Evolutionary conservation across 805 yeast species (phyloP), one percentile per base, ranked within the genome.

Genomic region (Barnettozyma salicaria): DNA sequence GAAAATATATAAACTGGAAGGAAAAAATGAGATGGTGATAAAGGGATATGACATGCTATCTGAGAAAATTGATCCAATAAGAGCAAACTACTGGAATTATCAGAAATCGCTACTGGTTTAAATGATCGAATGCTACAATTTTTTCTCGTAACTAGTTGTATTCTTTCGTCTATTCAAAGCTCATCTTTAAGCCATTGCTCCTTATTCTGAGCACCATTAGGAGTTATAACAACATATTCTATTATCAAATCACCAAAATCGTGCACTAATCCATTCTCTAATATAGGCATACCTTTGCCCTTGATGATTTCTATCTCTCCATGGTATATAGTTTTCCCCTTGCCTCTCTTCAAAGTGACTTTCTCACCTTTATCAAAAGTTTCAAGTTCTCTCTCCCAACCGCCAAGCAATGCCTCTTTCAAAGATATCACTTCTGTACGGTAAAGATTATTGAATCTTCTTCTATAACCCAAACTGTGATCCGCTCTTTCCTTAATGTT

Each of bases 231-330:
- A 13, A 56, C 57, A 47, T 73, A 75, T 24, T 74, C 73, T 13
- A 76, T 60, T 48, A 58, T 67, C 44, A 74, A 55, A 49, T 76
- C 75, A 47, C 84, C 78, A 55, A 60, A 66, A 55, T 74, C 70
- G 14, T 33, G 27, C 7, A 22, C 31, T 32, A 70, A 76, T 17
- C 63, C 64, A 26, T 68, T 68, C 27, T 63, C 68, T 18, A 52
- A 47, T 5, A 67, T 43, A 3, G 97, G 97, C 97, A 92, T 87
- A 18, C 98, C 98, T 50, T 73, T 79, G 6, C 84, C 88, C 43
- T 67, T 62, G 23, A 90, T 47, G 3, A 68, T 59, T 57, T 92
- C 96, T 7, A 82, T 66, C 47, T 86, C 83, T 3, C 94, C 94
- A 50, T 77, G 64, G 30, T 63, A 45, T 2, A 84, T 77, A 8